phyloP scores from a whole-genome alignment of 306 rosid species.

The Citrullus amarus region DNA sequence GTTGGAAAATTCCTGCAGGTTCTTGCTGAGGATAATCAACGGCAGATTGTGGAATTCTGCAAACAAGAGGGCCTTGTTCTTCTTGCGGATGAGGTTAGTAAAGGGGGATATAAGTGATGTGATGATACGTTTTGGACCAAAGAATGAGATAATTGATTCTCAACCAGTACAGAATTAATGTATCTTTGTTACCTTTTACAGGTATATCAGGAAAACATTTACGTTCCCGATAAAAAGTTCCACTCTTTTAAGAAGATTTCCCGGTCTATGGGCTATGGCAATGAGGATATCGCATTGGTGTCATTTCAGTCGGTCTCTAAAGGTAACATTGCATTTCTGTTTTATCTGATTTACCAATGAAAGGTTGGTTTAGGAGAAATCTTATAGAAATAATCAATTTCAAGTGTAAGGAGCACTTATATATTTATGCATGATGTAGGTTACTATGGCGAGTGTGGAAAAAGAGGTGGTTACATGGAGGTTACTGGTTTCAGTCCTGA shows the following conservation, averaged over 20 bases:
- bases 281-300: slow-evolving; percentile 51
- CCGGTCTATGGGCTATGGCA: slow-evolving; percentile 76
- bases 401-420: not conserved
- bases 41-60: slow-evolving; percentile 65
- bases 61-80: slow-evolving; percentile 81
- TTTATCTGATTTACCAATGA: not conserved
- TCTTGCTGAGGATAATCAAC: slow-evolving; percentile 67
- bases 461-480: slow-evolving; percentile 95
- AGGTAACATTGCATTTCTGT: slow-evolving; percentile 28
- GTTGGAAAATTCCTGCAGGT: slow-evolving; percentile 26
- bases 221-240: slow-evolving; percentile 69
- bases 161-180: not conserved
- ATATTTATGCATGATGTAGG: slow-evolving; percentile 32
- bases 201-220: slow-evolving; percentile 85
- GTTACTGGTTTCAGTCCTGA: slow-evolving; percentile 73
- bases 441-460: slow-evolving; percentile 85
- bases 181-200: slow-evolving; percentile 11
- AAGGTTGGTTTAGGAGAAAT: not conserved
- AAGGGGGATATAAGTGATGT: not conserved
- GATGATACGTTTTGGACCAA: not conserved
- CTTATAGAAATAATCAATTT: not conserved
- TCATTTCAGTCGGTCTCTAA: slow-evolving; percentile 89
- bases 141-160: not conserved
- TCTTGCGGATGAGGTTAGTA: slow-evolving; percentile 89
- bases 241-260: slow-evolving; percentile 82